Base-by-base conservation (phyloP, 805 yeast species). In the Clavispora vitiphila region DNA sequence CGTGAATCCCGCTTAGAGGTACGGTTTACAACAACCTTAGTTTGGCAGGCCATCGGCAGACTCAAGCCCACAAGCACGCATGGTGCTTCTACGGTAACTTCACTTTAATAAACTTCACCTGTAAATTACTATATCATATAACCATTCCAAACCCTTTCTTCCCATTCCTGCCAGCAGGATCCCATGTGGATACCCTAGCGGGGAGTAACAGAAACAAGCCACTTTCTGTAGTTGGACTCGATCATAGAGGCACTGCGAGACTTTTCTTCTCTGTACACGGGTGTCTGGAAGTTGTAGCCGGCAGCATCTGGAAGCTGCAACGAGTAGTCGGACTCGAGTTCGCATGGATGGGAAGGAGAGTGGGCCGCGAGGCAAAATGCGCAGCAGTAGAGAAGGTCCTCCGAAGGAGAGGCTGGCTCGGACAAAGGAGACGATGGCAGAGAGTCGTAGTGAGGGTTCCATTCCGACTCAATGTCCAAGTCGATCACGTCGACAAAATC, bases 151-250 rank as follows among this genome's bases (percentile, higher is more conserved):
- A n/a, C 22, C 19, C 2, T 30, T 11, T 22, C 26, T 26, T 37
- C 14, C 35, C 35, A 24, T 27, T 8, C 27, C 32, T 29, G 32
- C 32, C 32, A 15, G 32, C 32, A 29, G 32, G 32, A 16, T 20
- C 32, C 32, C n/a, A n/a, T 29, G 19, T 5, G 20, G 27, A 20
- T 34, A 18, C 23, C 34, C 29, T 32, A 42, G 36, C 42, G 40
- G 9, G 54, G 53, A n/a, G 53, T 44, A 15, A 51, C 54, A 20
- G 53, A 48, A 12, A 51, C 54, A 25, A 51, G 47, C 55, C 55
- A 51, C 47, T 51, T 51, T 26, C 55, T 42, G 51, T 51, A 51
- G 46, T 51, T 51, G 32, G 52, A 46, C 44, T 50, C 41, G 39
- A 51, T 47, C 32, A 47, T 38, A 5, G 34, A 24, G 14, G 34